These are phyloP conservation scores for Metschnikowia continentalis DNA, from an alignment of 805 yeast species.

Conservation along the genomic window DNA sequence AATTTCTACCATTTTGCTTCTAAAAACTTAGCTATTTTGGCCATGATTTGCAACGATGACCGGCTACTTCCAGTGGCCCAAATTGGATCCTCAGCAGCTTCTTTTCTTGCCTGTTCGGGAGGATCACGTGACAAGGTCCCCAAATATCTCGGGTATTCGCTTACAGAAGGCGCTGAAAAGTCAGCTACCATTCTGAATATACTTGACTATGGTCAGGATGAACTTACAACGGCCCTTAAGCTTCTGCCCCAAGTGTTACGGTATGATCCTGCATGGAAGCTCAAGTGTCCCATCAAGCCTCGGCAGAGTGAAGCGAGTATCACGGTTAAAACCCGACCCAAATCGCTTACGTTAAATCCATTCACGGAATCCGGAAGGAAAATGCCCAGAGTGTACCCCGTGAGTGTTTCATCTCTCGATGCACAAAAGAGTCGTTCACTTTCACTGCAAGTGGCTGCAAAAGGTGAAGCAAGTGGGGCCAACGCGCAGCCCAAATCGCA, in stretches of 20 bases:
- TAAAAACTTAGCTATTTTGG: neutral
- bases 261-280: neutral
- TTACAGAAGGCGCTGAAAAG: neutral
- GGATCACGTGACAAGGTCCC: neutral
- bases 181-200: neutral
- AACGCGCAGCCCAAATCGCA: neutral
- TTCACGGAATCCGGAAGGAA: neutral
- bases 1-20: too few relatives aligned
- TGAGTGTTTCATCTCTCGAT: neutral
- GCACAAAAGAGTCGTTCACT: neutral
- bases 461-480: neutral
- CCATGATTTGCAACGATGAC: conserved; percentile 2
- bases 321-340: too few relatives aligned
- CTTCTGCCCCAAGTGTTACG: conserved; percentile 1
- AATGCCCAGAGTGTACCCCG: neutral
- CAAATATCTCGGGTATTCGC: neutral
- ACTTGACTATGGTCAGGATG: neutral
- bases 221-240: neutral
- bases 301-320: neutral
- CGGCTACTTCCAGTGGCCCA: neutral
- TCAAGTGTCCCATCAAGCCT: neutral
- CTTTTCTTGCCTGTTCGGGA: neutral
- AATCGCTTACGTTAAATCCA: neutral
- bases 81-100: neutral
- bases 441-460: conserved; percentile 1